These are phyloP conservation scores for Tolypocladium endophyticum DNA, from an alignment of 2,329 filamentous ascomycete species.

Conservation along the genomic window DNA sequence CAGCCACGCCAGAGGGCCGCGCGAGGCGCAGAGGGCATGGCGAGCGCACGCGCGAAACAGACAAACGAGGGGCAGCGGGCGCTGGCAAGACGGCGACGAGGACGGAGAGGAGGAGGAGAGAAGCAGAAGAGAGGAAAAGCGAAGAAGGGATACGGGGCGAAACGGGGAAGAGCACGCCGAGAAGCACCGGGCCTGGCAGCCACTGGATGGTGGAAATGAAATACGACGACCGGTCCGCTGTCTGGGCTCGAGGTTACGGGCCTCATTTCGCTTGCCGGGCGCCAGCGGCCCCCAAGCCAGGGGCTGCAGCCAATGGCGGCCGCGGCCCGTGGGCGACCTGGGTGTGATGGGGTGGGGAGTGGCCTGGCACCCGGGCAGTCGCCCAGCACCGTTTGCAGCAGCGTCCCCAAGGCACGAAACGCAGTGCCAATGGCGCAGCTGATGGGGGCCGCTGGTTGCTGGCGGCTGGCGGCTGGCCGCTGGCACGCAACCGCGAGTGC, in stretches of 20 bases:
- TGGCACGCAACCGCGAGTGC: neutral
- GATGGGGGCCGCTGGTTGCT: neutral
- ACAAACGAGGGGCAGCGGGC: slow-evolving; percentile 1
- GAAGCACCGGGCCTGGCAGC: neutral
- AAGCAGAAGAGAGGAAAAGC: neutral
- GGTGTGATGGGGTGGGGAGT: neutral
- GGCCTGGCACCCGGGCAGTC: too few species aligned
- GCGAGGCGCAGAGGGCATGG: slow-evolving; percentile 7
- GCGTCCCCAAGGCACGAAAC: too few species aligned
- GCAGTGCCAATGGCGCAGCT: neutral
- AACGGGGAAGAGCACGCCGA: neutral
- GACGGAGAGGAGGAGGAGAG: neutral
- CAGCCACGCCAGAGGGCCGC: slow-evolving; percentile 6
- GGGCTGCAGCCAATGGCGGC: neutral
- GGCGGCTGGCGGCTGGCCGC: neutral
- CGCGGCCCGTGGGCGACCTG: neutral
- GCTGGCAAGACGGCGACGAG: neutral
- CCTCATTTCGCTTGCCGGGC: slow-evolving; percentile 13
- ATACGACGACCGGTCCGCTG: neutral
- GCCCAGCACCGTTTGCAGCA: neutral
- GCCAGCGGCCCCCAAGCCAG: neutral
- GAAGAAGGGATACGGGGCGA: neutral
- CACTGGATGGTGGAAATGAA: neutral
- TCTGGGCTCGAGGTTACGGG: neutral
- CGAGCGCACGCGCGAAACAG: slow-evolving; percentile 5